Evolutionary conservation across 2,329 filamentous ascomycete genomes (phyloP), one percentile per base, ranked within the genome.

Genomic region (Aspergillus fischeri): DNA sequence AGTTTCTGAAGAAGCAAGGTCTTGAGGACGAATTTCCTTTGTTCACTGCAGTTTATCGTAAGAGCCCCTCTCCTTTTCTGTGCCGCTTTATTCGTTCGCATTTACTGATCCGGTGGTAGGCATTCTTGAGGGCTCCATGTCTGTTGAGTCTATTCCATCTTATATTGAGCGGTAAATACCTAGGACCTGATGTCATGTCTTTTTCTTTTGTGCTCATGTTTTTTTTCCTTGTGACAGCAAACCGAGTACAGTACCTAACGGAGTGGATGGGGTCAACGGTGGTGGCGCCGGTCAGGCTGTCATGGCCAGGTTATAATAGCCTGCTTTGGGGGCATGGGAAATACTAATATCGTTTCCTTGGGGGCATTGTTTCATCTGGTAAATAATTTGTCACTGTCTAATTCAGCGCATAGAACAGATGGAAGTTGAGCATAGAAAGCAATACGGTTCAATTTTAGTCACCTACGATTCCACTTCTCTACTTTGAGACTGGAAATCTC

Each of bases 1-100:
- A 82, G 51, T 97, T 97, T 76, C 77, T 99, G 69, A 90, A 89
- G 79, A 85, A 85, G 51, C 83, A 89, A 63, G 89, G 88, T 0
- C 77, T 88, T 63, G 92, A 95, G 77, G 80, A 85, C 32, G 88
- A 96, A 52, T 99, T 96, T 73, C 94, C 94, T 21, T 79, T 99
- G 5, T 95, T 99, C 73, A 97, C 91, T 8, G 91, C 91, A 1
- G 92, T 97, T 52, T 87, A 91, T 69, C 79, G 79, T 81, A 70
- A 74, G 79, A 70, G 27, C 51, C 65, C 35, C 47, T 42, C 9
- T 24, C 24, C 24, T 24, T 24, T 24, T 24, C 24, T 38, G 29
- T 49, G 49, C n/a, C 8, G 45, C 64, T 5, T 14, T 53, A 44
- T 10, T 53, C 42, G 55, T 60, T 63, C 53, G 7, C 59, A 62